phyloP scores from a whole-genome alignment of 2,329 filamentous ascomycete genomes.

The Nannizziopsis arthrosporioides region DNA sequence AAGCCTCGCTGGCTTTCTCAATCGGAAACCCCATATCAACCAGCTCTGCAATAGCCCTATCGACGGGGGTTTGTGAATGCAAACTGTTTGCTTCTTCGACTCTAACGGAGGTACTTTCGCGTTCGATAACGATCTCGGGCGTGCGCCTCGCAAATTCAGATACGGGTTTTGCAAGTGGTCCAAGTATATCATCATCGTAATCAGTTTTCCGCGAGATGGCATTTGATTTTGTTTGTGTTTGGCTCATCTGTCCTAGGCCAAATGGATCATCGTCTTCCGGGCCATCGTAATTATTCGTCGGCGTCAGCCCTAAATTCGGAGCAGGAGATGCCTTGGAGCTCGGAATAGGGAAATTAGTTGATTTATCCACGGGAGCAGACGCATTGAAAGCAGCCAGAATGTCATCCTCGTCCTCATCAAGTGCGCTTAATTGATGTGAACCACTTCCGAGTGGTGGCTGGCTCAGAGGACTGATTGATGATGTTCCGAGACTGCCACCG shows the following conservation, averaged over 20 bases:
- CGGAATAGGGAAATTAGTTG: slow-evolving; percentile 47
- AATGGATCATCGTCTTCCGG: slow-evolving; percentile 77
- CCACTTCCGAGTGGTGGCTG: background rate
- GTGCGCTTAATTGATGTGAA: background rate
- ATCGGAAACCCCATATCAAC: slow-evolving; percentile 89
- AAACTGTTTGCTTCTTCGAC: slow-evolving; percentile 5
- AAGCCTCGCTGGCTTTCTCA: slow-evolving; percentile 51
- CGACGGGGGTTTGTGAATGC: slow-evolving; percentile 44
- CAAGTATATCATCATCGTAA: slow-evolving; percentile 53
- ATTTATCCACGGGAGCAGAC: slow-evolving; percentile 47
- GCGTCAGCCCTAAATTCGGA: slow-evolving; percentile 12
- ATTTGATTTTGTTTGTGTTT: slow-evolving; percentile 36
- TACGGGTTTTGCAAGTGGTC: slow-evolving; percentile 49
- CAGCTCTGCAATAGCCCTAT: slow-evolving; percentile 73
- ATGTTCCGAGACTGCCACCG: background rate
- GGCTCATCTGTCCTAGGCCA: slow-evolving; percentile 49
- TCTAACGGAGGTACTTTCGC: slow-evolving; percentile 12
- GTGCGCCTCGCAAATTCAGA: slow-evolving; percentile 34
- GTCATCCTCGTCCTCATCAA: slow-evolving; percentile 42
- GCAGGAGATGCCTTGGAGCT: slow-evolving; percentile 24
- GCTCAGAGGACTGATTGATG: slow-evolving; percentile 35
- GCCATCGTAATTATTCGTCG: slow-evolving; percentile 22
- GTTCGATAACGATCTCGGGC: slow-evolving; percentile 16
- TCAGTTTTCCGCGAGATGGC: slow-evolving; percentile 31
- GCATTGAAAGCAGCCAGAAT: slow-evolving; percentile 51